Evolutionary conservation across 371 early-diverging fungal genomes (phyloP), one percentile per base, ranked within the genome.

Genomic region (Chytridiales sp.): DNA sequence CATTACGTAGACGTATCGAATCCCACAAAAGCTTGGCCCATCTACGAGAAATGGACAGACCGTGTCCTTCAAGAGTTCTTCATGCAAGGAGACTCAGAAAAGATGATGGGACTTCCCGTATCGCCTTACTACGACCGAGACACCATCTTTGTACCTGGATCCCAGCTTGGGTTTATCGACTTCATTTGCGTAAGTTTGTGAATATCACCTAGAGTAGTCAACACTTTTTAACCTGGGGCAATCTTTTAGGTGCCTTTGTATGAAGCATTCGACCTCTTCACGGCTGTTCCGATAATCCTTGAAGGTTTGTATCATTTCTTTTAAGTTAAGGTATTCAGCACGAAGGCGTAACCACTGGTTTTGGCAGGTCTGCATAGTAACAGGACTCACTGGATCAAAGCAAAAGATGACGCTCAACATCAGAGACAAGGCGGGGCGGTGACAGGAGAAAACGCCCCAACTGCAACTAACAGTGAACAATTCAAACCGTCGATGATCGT

Each of bases 1-100:
- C n/a, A n/a, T n/a, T n/a, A n/a, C 32, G 4, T 30, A 52, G 83
- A 83, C 54, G 78, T 83, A 0, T 73, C 77, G 11, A 83, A 83
- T 52, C 77, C 80, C 2, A 67, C 79, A 21, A 80, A 80, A 50
- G 51, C 57, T 6, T 61, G 68, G 69, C 11, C 42, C 4, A 29
- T 80, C 17, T 81, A 79, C 55, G 62, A 64, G 31, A 51, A 65
- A 29, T 82, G 83, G 83, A 53, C 49, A 15, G 53, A 61, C 0
- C 38, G 64, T 38, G 72, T 82, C 38, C 36, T 75, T 32, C 66
- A 70, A 21, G 82, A 82, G 58, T 82, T 78, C 42, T 73, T 65
- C 31, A 22, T 24, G 1, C 79, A 80, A 56, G 83, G 83, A 17
- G 83, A 82, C 51, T 31, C 66, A n/a, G 83, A 82, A 48, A 70